phyloP scores from a whole-genome alignment of 73 alveolate genomes.

The Paramecium primaurelia region DNA sequence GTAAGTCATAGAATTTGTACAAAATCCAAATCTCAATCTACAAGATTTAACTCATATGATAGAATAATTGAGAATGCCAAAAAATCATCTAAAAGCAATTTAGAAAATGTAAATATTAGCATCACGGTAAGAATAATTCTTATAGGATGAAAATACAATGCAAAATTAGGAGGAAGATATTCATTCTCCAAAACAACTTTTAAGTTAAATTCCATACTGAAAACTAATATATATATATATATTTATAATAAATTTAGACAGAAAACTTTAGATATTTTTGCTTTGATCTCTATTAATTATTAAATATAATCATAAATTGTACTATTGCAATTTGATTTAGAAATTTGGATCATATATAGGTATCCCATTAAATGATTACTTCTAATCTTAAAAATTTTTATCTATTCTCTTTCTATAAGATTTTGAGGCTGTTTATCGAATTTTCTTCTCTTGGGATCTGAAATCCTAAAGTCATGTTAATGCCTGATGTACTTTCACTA shows the following conservation, averaged over 20 bases:
- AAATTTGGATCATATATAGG: not conserved
- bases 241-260: not conserved
- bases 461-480: not conserved
- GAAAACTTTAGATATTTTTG: not conserved
- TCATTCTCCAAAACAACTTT: not conserved
- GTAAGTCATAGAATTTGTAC: slow-evolving; percentile 12
- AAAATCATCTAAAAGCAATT: slow-evolving; percentile 17
- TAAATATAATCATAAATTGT: slow-evolving; percentile 23
- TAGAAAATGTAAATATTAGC: slow-evolving; percentile 14
- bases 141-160: not conserved
- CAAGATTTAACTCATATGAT: slow-evolving; percentile 9
- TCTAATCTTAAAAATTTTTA: not conserved
- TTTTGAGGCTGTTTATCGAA: not conserved
- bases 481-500: not conserved
- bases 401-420: not conserved
- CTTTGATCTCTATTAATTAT: not conserved
- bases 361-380: not conserved
- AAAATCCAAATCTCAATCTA: not conserved
- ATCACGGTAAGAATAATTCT: slow-evolving; percentile 24
- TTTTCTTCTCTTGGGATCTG: not conserved
- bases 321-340: not conserved
- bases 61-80: not conserved
- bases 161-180: not conserved
- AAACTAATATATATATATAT: not conserved
- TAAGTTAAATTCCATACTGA: not conserved